Evolutionary conservation across 2,329 filamentous ascomycete species (phyloP), one percentile per base, ranked within the genome.

Genomic region (Penicillium sclerotigenum): DNA sequence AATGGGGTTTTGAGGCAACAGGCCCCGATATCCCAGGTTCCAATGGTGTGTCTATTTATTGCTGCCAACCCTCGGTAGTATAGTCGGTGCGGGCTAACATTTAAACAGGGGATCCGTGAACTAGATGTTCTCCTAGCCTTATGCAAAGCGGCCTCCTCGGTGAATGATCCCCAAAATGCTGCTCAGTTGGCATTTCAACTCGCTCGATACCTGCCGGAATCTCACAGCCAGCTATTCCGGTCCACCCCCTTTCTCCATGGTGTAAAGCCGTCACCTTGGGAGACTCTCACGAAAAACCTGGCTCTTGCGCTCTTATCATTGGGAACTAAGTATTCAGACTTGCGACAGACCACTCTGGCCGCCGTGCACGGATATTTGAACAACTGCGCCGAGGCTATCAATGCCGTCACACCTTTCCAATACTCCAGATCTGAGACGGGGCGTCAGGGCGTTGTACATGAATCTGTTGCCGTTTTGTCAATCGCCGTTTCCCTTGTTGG

Each of bases 81-180:
- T 18, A 18, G 20, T 20, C 29, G 14, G 36, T 42, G 29, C 24
- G 16, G 11, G 11, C 63, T 74, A 50, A 73, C 58, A 43, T 51
- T 22, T 36, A 29, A 22, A 46, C 58, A 95, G 91, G 90, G 87
- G 51, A 85, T 92, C 52, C 87, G 90, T 67, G 95, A 99, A 79
- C 87, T 96, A 64, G 93, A 99, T 73, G 89, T 96, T 51, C 82
- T 99, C 26, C 78, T 97, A 26, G 91, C 94, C 41, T 81, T 99
- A 26, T 97, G 93, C 79, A 93, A 92, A 76, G 90, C 93, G 51
- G 90, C 92, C 4, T 88, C 91, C 4, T 82, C 85, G 24, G 81
- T 97, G 26, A 81, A 86, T 50, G 86, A 85, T 43, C 74, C 79
- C 40, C 84, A 90, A 58, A 88, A 89, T 68, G 92, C 91, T 28